Base-by-base conservation (phyloP, 1,284 basidiomycete species). In the Heterobasidion parviporum region DNA sequence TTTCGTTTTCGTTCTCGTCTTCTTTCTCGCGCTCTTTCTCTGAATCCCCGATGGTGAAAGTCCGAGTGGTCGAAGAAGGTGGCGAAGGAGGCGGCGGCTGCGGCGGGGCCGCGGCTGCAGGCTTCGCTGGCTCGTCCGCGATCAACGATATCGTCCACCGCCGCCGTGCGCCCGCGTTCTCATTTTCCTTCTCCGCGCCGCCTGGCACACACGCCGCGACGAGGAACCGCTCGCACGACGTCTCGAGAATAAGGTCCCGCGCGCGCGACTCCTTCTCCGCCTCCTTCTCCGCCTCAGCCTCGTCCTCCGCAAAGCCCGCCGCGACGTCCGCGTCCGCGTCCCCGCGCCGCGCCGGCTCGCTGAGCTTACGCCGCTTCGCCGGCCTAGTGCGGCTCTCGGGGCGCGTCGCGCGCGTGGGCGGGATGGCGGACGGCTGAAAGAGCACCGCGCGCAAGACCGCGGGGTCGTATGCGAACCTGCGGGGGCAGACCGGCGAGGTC, bases 391-490 rank as follows among this genome's bases (percentile, higher is more conserved):
- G 9, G 46, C 18, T 4, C 12, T 44, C 14, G 16, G 41, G 41
- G 14, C 41, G 41, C 12, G 14, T 2, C 3, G 15, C 47, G 20
- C 14, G 20, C 26, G 32, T 6, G 14, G 6, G 34, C 18, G 49
- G 12, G 5, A 18, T 6, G 6, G 35, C 44, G 9, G 26, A 56
- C 2, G 26, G 50, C 1, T 45, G 46, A 41, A 59, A 18, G n/a
- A 58, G 53, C 41, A 50, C 57, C 2, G 52, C 55, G 41, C 53
- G 55, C 45, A 58, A 52, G 41, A 53, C 57, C 48, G 54, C 57
- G 4, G 80, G 76, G n/a, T 79, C 71, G 59, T 83, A 87, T 65
- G 81, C 83, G 62, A 79, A 85, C 41, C 84, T 86, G 57, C 16
- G 12, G 33, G 35, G 12, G 0, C 12, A 7, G 26, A 26, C 26